Evolutionary conservation across 306 rosid genomes (phyloP).

Genomic region (Ochetophila trinervis): DNA sequence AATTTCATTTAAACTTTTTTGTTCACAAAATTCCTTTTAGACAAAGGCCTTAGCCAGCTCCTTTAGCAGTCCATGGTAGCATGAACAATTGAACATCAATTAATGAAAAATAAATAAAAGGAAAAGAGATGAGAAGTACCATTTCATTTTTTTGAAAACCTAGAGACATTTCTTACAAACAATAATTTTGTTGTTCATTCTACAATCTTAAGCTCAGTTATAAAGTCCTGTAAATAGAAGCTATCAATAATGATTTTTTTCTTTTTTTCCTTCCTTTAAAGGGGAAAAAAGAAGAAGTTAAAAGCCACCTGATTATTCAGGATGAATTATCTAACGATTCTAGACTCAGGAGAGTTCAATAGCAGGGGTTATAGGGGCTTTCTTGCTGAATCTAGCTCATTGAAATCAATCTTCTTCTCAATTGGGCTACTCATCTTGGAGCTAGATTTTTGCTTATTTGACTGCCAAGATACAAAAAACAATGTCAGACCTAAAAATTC

Average conservation of each 20-base stretch:
- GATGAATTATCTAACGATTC: slow-evolving; percentile 31
- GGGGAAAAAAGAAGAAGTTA: slow-evolving; percentile 10
- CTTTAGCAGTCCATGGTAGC: too few relatives aligned
- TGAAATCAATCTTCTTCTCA: slow-evolving; percentile 61
- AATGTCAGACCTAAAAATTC: slow-evolving; percentile 12
- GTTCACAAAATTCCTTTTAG: too few relatives aligned
- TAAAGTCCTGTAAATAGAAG: slow-evolving; percentile 5
- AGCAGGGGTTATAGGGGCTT: slow-evolving; percentile 75
- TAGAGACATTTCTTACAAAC: slow-evolving; percentile 19
- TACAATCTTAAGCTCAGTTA: background rate
- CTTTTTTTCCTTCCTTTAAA: background rate
- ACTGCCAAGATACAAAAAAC: slow-evolving; percentile 41
- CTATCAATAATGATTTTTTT: too few relatives aligned
- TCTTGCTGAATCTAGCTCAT: slow-evolving; percentile 49
- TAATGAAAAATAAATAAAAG: background rate
- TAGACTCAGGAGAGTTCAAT: slow-evolving; percentile 60
- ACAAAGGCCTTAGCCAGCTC: too few relatives aligned
- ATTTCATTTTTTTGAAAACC: slow-evolving; percentile 25
- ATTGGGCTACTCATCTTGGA: slow-evolving; percentile 46
- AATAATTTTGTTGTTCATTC: slow-evolving; percentile 17
- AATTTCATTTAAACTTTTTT: too few relatives aligned
- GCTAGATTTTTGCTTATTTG: slow-evolving; percentile 79
- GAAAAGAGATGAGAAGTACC: slow-evolving; percentile 9
- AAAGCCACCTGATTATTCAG: slow-evolving; percentile 9
- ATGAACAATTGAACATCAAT: too few relatives aligned